A percentile compares a stretch with the other conserved stretches of the same genome.
Conservation (phyloP, 306 rosid species). For the Ceratonia siliqua region DNA sequence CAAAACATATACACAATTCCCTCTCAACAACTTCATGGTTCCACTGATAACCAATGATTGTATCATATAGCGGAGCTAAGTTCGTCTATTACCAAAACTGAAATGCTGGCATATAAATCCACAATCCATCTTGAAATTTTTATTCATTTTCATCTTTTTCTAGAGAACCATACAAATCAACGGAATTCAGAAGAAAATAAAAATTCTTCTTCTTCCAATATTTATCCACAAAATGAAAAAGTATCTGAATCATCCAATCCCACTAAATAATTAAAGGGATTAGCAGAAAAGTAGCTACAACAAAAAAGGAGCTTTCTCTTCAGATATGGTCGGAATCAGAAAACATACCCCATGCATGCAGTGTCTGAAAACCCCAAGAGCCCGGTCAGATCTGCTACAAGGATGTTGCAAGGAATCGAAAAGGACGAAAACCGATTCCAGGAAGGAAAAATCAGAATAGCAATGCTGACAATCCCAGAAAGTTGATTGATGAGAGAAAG, state of each 20-base stretch:
- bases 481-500: neutral
- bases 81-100: conserved; percentile 4
- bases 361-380: conserved; percentile 35
- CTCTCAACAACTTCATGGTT: neutral
- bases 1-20: neutral
- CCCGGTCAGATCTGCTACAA: conserved; percentile 34
- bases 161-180: conserved; percentile 18
- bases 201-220: neutral
- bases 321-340: conserved; percentile 34
- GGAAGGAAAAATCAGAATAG: conserved; percentile 7
- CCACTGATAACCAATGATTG: neutral
- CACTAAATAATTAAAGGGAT: conserved; percentile 11
- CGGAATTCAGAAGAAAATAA: neutral
- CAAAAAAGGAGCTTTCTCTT: conserved; percentile 19
- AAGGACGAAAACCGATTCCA: conserved; percentile 29
- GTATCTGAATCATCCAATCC: conserved; percentile 20
- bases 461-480: conserved; percentile 36
- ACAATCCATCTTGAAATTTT: conserved; percentile 5
- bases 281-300: neutral
- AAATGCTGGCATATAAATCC: conserved; percentile 15
- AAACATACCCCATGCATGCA: conserved; percentile 62
- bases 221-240: neutral
- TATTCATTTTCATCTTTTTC: conserved; percentile 19
- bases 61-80: neutral
- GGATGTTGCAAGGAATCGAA: conserved; percentile 27